A percentile compares a stretch with the other conserved stretches of the same genome.
Conservation (phyloP, 352 stramenopile genomes). For the Phytophthora citricola region DNA sequence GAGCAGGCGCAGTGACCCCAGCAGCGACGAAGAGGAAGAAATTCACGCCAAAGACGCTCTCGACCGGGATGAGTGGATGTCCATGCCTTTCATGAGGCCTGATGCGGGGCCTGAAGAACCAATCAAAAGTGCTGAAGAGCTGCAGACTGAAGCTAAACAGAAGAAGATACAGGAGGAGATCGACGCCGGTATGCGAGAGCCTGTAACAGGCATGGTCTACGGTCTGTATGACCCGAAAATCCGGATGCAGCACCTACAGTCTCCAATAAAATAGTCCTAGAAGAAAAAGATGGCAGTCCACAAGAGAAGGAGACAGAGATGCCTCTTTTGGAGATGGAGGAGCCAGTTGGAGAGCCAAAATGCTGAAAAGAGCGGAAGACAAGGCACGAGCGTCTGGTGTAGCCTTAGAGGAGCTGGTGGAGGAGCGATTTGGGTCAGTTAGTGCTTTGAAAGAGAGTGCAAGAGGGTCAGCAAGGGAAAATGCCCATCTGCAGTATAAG, state of each 20-base stretch:
- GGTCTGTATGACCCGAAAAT: constrained; percentile 85
- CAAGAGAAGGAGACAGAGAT: constrained; percentile 19
- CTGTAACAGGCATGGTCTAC: constrained; percentile 82
- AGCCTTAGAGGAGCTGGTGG: constrained; percentile 66
- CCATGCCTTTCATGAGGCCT: constrained; percentile 68
- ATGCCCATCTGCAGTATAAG: constrained; percentile 81
- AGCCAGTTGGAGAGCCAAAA: constrained; percentile 85
- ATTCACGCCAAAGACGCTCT: constrained; percentile 26
- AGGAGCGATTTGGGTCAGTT: constrained; percentile 65
- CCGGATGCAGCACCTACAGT: constrained; percentile 47
- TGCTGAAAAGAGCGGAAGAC: constrained; percentile 78
- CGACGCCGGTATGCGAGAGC: constrained; percentile 73
- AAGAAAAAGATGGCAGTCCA: constrained; percentile 12
- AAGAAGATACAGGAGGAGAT: constrained; percentile 80
- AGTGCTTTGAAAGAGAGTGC: constrained; percentile 59
- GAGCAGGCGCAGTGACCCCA: constrained; percentile 27
- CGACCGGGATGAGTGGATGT: constrained; percentile 82
- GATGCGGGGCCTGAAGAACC: constrained; percentile 27
- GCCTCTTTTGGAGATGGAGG: constrained; percentile 74
- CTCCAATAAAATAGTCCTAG: constrained; percentile 29
- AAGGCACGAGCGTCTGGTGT: constrained; percentile 60
- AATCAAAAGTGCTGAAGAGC: constrained; percentile 50
- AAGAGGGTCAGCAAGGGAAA: constrained; percentile 48
- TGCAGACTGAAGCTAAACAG: constrained; percentile 52
- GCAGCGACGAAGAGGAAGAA: constrained; percentile 26